phyloP scores from a whole-genome alignment of 768 basidiomycete species.

The Kwoniella dejecticola region DNA sequence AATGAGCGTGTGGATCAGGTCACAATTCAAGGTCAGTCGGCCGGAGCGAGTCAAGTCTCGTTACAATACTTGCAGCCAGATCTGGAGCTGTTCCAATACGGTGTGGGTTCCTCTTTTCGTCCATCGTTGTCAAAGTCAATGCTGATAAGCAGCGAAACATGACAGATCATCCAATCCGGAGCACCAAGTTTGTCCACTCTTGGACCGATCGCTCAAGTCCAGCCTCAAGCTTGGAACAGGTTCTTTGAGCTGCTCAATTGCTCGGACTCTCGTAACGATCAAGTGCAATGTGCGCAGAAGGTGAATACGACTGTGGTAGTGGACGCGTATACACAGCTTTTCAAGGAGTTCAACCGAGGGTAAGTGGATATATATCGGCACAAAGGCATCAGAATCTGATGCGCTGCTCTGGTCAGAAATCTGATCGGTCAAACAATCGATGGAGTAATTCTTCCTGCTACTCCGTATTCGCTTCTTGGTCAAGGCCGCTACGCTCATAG shows the following conservation, averaged over 20 bases:
- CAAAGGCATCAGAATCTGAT: neutral
- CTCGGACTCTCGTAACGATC: neutral
- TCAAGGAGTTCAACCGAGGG: conserved; percentile 11
- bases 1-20: too few relatives aligned
- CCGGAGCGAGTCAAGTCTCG: conserved; percentile 62
- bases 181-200: neutral
- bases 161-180: conserved; percentile 1
- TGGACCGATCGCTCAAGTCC: conserved; percentile 1
- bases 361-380: neutral
- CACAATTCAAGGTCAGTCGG: conserved; percentile 63
- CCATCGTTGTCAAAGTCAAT: conserved; percentile 9
- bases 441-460: conserved; percentile 41
- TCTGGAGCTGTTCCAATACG: conserved; percentile 10
- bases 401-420: conserved; percentile 8
- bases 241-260: conserved; percentile 14
- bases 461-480: conserved; percentile 40
- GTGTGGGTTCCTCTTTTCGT: conserved; percentile 29
- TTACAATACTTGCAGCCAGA: conserved; percentile 52
- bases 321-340: conserved; percentile 14
- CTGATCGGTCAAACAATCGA: conserved; percentile 32
- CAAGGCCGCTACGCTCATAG: conserved; percentile 41
- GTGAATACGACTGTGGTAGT: conserved; percentile 32
- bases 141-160: too few relatives aligned
- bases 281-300: neutral
- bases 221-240: conserved; percentile 3